Base-by-base conservation (phyloP, 495 filamentous ascomycete species). In the Pyrenula aspistea region DNA sequence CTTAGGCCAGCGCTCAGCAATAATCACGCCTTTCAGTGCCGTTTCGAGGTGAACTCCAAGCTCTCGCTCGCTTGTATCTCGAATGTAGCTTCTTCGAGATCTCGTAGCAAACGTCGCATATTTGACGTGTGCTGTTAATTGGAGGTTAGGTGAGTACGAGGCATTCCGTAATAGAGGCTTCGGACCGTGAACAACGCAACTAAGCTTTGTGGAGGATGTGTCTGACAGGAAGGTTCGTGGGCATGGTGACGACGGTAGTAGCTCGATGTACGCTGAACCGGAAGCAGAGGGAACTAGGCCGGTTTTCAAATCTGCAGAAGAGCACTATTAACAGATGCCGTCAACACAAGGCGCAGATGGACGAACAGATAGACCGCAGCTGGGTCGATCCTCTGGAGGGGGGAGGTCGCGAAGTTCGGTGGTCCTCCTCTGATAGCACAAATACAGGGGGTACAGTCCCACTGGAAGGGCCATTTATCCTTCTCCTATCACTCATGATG, bases 1-100 rank as follows among this genome's bases (percentile, higher is more conserved):
- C 77, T 98, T 98, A 19, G 93, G 93, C 89, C 93, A 98, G 25
- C 91, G 77, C 62, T 93, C 88, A 12, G 88, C 89, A 60, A 96
- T 91, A 52, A 97, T 85, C 1, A 88, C 86, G 2, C 94, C 91
- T 24, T 88, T 75, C 23, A 98, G 75, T 53, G 94, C 93, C 8
- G 89, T 89, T 67, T 96, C 91, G 10, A 98, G 72, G 66, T 96
- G 94, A 1, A 89, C 86, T 12, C 85, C 87, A 1, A 98, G 83
- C 68, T 98, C 93, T 20, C 91, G 80, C 73, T 97, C 93, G 57
- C 77, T 83, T 8, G 83, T 72, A 65, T 97, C 92, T 24, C 91
- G 86, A 36, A 96, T 77, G 67, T 96, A 95, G 25, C 91, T 88
- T 60, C 87, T 82, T 24, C 93, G 79, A 64, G 85, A 81, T 15